Base-by-base conservation (phyloP, 73 alveolate species). In the Paramecium octaurelia region DNA sequence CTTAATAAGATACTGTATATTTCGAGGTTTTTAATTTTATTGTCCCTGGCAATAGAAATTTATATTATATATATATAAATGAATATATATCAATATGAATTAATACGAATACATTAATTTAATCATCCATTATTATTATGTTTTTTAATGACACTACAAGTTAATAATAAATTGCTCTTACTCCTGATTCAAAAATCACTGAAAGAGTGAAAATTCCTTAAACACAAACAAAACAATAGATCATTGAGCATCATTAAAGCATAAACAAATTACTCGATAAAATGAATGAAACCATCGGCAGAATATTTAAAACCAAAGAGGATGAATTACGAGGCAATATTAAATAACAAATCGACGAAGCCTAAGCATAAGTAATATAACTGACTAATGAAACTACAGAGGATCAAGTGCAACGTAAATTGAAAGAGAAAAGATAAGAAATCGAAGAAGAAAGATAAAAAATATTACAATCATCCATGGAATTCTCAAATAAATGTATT, bases 391-490 rank as follows among this genome's bases (percentile, higher is more conserved):
- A 42, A 46, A 80, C 91, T 40, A 31, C 91, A 42, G 91, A 80
- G n/a, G 91, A 80, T 31, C 4, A 80, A 35, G 76, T 80, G 14
- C 16, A 80, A 24, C 34, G 75, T 1, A 80, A 80, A 48, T 64
- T 80, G n/a, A 44, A 80, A 80, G 43, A 31, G n/a, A 80, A 80
- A 48, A 40, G 91, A n/a, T 43, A 80, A 42, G 91, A 80, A 48
- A 80, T 80, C 2, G 91, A 80, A 10, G 70, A 80, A 46, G 46
- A 80, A 46, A 44, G 91, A 80, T 46, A 40, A 80, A 27, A 44
- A 24, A 80, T 80, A 40, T 46, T 80, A 44, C 46, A 80, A 80
- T 80, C 91, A 7, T 80, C 91, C 2, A 80, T 80, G 91, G 91
- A 80, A 64, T 80, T 80, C 57, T 44, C 76, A 6, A 80, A 80